These are phyloP conservation scores for Neurospora intermedia DNA, from an alignment of 495 filamentous ascomycete genomes.

Conservation along the genomic window DNA sequence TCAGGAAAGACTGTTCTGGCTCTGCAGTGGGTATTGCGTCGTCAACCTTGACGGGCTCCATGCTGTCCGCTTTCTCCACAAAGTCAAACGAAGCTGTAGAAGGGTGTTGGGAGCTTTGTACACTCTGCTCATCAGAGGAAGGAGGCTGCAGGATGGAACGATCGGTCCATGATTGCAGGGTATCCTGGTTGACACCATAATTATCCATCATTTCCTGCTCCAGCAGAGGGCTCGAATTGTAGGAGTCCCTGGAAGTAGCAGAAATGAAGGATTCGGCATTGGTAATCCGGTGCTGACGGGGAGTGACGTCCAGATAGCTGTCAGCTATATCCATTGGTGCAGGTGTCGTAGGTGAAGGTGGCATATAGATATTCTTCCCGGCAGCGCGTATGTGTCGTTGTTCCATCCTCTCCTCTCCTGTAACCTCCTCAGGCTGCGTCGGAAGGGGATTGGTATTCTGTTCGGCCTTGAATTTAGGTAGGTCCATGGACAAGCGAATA, in stretches of 20 bases:
- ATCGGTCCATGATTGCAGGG: constrained; percentile 32
- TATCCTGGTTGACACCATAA: constrained; percentile 25
- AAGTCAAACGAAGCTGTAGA: constrained; percentile 33
- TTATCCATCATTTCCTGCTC: constrained; percentile 60
- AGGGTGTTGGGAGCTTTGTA: constrained; percentile 25
- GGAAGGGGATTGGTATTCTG: constrained; percentile 6
- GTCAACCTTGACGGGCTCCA: constrained; percentile 24
- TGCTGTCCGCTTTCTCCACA: constrained; percentile 34
- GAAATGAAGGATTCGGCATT: constrained; percentile 37
- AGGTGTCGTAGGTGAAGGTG: constrained; percentile 17
- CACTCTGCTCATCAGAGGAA: constrained; percentile 19
- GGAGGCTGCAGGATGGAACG: constrained; percentile 33
- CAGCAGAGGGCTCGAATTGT: constrained; percentile 66
- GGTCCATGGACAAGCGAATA: constrained; percentile 30
- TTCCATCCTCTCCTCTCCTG: constrained; percentile 32
- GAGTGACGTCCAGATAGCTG: constrained; percentile 14
- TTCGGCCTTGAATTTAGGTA: not conserved
- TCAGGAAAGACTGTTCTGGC: constrained; percentile 48
- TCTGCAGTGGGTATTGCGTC: constrained; percentile 10
- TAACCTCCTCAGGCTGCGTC: constrained; percentile 12
- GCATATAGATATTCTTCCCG: constrained; percentile 19
- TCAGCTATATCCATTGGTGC: constrained; percentile 8
- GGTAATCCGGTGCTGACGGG: constrained; percentile 11
- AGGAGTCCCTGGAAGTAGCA: constrained; percentile 46
- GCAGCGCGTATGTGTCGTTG: constrained; percentile 36